These are phyloP conservation scores for Ceratopteris richardii DNA, from an alignment of 75 land plant species.

Conservation along the genomic window DNA sequence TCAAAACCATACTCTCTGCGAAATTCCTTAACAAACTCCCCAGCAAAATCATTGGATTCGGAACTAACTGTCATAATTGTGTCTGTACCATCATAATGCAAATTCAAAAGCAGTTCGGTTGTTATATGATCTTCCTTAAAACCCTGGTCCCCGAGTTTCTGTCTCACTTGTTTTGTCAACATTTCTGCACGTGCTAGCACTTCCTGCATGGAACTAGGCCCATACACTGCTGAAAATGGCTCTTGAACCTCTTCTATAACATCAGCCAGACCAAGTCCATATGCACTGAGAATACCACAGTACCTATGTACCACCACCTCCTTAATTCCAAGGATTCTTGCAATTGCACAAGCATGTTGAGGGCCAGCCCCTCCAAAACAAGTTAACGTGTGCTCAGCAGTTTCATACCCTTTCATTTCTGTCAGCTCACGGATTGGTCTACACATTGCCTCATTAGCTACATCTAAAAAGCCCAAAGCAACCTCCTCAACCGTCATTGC, in stretches of 20 bases:
- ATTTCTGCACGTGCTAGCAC: conserved; percentile 43
- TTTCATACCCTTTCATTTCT: conserved; percentile 98
- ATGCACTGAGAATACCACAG: conserved; percentile 97
- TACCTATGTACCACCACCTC: conserved; percentile 85
- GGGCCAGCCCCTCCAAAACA: conserved; percentile 99
- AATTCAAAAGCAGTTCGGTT: conserved; percentile 67
- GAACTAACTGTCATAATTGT: conserved; percentile 72
- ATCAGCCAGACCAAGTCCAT: conserved; percentile 98
- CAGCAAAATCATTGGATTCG: conserved; percentile 49
- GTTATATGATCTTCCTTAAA: conserved; percentile 52
- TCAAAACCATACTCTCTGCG: conserved; percentile 93
- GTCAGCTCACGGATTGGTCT: conserved; percentile 92
- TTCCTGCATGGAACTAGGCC: conserved; percentile 50
- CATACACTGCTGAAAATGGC: conserved; percentile 82
- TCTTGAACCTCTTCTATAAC: conserved; percentile 96
- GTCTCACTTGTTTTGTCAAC: conserved; percentile 45
- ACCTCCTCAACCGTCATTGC: conserved; percentile 91
- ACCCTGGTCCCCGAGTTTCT: conserved; percentile 59
- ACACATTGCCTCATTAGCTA: conserved; percentile 99
- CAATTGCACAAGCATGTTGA: conserved; percentile 98
- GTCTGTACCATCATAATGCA: conserved; percentile 95
- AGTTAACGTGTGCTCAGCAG: conserved; percentile 81
- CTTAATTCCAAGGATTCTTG: conserved; percentile 82
- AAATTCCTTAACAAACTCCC: conserved; percentile 66
- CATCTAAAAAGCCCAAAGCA: conserved; percentile 90